Percentiles rank a stretch among this genome's conserved stretches.
Evolutionary conservation across 176 grass and related monocot species (phyloP).

Genomic region (Phragmites australis): DNA sequence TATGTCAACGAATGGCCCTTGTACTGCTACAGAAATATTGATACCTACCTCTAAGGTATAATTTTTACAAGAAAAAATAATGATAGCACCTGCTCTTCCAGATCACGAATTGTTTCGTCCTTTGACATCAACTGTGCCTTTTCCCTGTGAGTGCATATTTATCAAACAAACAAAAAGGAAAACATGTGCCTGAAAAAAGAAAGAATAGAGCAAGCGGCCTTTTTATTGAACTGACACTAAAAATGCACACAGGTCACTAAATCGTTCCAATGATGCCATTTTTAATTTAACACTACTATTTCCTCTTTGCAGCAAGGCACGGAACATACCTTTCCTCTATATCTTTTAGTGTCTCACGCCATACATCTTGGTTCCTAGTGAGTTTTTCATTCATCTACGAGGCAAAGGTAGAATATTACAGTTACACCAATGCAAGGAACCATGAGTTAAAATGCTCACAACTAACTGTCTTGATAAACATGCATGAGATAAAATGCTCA

Average conservation of each 20-base stretch:
- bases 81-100: conserved; percentile 75
- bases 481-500: conserved; percentile 44
- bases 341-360: conserved; percentile 71
- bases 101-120: conserved; percentile 70
- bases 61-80: conserved; percentile 6
- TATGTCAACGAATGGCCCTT: background rate
- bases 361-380: conserved; percentile 72
- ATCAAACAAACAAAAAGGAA: background rate
- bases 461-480: background rate
- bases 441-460: background rate
- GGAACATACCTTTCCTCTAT: conserved; percentile 76
- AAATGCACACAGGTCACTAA: background rate
- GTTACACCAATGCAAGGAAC: background rate
- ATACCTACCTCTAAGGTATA: background rate
- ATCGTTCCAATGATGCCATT: background rate
- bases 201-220: background rate
- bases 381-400: conserved; percentile 78
- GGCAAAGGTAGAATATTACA: conserved; percentile 1
- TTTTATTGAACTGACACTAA: background rate
- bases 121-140: conserved; percentile 53
- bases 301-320: conserved; percentile 1
- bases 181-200: background rate
- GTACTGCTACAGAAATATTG: background rate
- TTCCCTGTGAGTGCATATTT: conserved; percentile 40
- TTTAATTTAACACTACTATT: background rate